A percentile compares a stretch with the other conserved stretches of the same genome.
Evolutionary conservation across 495 filamentous ascomycete species (phyloP).

Genomic region (Chaetomidium leptoderma): DNA sequence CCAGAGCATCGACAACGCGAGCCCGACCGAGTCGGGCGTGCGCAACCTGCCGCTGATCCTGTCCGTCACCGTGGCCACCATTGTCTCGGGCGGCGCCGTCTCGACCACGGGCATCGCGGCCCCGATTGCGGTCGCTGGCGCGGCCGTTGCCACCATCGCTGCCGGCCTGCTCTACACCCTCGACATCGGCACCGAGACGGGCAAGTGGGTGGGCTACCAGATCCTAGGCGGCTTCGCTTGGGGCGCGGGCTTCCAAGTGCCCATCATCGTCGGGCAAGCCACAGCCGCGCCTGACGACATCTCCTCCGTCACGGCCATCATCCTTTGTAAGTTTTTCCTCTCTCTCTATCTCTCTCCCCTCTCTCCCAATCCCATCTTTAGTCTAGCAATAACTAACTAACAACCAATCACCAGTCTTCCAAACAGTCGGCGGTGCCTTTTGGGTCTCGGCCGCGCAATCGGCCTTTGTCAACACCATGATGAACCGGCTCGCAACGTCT

Average conservation of each 20-base stretch:
- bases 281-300: slow-evolving; percentile 39
- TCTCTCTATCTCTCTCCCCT: not conserved
- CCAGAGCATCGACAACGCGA: slow-evolving; percentile 47
- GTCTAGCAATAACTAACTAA: slow-evolving; percentile 2
- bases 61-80: slow-evolving; percentile 44
- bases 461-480: slow-evolving; percentile 47
- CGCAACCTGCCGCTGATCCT: slow-evolving; percentile 52
- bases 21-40: slow-evolving; percentile 48
- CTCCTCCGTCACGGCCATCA: slow-evolving; percentile 33
- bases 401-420: slow-evolving; percentile 47
- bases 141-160: slow-evolving; percentile 54
- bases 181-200: slow-evolving; percentile 37
- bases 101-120: slow-evolving; percentile 47
- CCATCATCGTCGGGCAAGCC: slow-evolving; percentile 54
- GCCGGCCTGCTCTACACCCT: slow-evolving; percentile 51
- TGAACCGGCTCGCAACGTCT: slow-evolving; percentile 29
- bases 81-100: slow-evolving; percentile 47
- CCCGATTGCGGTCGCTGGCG: slow-evolving; percentile 45
- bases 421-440: slow-evolving; percentile 47
- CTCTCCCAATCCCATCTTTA: not conserved
- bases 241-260: slow-evolving; percentile 49
- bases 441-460: slow-evolving; percentile 46
- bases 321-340: slow-evolving; percentile 45
- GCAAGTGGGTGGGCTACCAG: slow-evolving; percentile 58
- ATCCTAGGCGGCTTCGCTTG: slow-evolving; percentile 52